phyloP scores from a whole-genome alignment of 2,329 filamentous ascomycete species.

The Aspergillus neotritici region DNA sequence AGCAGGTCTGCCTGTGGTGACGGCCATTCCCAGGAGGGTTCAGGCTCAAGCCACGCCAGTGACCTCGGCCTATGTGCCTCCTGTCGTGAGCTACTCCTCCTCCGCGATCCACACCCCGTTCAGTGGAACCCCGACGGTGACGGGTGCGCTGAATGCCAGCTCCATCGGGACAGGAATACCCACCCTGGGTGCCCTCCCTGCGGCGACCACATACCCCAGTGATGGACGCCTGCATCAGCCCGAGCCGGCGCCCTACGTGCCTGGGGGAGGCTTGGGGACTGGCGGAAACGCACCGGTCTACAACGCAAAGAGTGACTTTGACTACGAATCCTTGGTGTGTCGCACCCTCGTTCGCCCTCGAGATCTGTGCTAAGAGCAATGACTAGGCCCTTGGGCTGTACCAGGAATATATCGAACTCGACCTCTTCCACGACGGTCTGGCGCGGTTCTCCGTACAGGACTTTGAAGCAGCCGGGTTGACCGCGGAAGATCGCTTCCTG shows the following conservation, averaged over 20 bases:
- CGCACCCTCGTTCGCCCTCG: background rate
- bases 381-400: conserved; percentile 61
- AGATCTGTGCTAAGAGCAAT: conserved; percentile 1
- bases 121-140: conserved; percentile 61
- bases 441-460: conserved; percentile 63
- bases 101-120: conserved; percentile 63
- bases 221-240: conserved; percentile 63
- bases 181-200: conserved; percentile 52
- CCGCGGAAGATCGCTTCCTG: conserved; percentile 62
- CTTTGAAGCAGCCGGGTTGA: conserved; percentile 63
- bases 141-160: conserved; percentile 56
- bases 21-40: too few species aligned
- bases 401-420: conserved; percentile 79
- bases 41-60: conserved; percentile 1
- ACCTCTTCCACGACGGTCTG: conserved; percentile 73
- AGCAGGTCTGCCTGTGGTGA: too few species aligned
- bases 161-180: conserved; percentile 53
- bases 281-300: conserved; percentile 74
- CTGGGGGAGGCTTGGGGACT: conserved; percentile 67
- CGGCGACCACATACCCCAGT: conserved; percentile 64
- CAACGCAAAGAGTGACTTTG: conserved; percentile 73
- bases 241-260: conserved; percentile 66
- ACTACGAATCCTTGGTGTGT: conserved; percentile 65
- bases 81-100: conserved; percentile 46
- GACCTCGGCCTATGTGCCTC: conserved; percentile 23